phyloP scores from a whole-genome alignment of 2,329 filamentous ascomycete species.

The Trichophyton rubrum region DNA sequence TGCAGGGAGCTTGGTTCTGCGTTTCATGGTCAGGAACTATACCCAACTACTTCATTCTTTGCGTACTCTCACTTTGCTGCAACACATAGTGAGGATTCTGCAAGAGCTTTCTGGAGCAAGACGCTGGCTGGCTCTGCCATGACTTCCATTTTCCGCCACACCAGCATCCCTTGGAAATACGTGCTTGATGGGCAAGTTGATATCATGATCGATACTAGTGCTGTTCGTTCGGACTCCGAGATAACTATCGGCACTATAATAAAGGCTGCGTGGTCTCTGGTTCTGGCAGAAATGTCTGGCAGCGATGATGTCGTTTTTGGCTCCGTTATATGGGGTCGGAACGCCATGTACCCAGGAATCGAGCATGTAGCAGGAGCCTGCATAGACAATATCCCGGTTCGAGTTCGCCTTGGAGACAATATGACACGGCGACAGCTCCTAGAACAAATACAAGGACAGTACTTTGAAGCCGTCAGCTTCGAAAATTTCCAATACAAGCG shows the following conservation, averaged over 20 bases:
- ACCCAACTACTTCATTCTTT: neutral
- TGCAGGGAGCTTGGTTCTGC: neutral
- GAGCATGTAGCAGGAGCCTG: slow-evolving; percentile 34
- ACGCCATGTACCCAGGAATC: slow-evolving; percentile 26
- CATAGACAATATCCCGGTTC: slow-evolving; percentile 34
- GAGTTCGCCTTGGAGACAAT: slow-evolving; percentile 16
- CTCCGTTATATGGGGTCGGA: slow-evolving; percentile 33
- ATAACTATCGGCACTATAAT: slow-evolving; percentile 4
- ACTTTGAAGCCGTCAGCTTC: neutral
- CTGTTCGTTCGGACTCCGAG: neutral
- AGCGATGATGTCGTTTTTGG: slow-evolving; percentile 33
- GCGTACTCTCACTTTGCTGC: neutral
- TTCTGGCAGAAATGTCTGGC: slow-evolving; percentile 9
- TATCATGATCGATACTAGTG: neutral
- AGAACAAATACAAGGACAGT: neutral
- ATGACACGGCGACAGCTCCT: neutral
- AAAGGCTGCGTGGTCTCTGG: slow-evolving; percentile 8
- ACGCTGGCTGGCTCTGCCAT: neutral
- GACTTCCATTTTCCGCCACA: neutral
- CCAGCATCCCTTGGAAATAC: neutral
- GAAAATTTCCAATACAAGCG: neutral
- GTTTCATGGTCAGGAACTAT: neutral
- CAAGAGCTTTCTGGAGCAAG: neutral
- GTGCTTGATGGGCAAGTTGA: neutral
- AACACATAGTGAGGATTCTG: neutral